These are phyloP conservation scores for Platanthera zijinensis DNA, from an alignment of 106 monocot species.

Conservation along the genomic window DNA sequence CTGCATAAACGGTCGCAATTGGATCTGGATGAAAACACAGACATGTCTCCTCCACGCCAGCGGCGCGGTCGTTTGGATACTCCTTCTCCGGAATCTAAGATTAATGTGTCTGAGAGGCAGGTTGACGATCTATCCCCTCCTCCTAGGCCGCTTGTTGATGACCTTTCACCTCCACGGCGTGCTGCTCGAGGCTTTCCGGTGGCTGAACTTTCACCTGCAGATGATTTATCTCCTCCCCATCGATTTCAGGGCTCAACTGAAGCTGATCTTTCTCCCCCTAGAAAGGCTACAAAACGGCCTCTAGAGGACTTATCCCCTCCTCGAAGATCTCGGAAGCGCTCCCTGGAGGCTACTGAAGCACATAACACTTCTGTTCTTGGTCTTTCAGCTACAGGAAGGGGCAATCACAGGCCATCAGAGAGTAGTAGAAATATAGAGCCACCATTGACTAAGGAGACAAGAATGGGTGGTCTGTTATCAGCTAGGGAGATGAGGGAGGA, in stretches of 20 bases:
- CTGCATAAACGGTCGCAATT: background rate
- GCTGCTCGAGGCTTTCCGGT: background rate
- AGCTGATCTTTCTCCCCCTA: slow-evolving; percentile 25
- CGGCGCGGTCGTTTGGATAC: slow-evolving; percentile 26
- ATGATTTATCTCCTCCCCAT: slow-evolving; percentile 3
- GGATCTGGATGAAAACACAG: background rate
- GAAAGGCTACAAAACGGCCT: slow-evolving; percentile 8
- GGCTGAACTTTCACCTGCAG: background rate
- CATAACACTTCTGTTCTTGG: background rate
- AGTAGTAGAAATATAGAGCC: slow-evolving; percentile 7
- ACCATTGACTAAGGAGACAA: slow-evolving; percentile 14
- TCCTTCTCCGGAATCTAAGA: slow-evolving; percentile 23
- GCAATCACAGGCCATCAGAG: background rate
- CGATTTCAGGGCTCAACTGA: background rate
- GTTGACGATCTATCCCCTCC: slow-evolving; percentile 39
- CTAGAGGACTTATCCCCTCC: slow-evolving; percentile 23
- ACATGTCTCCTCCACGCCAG: slow-evolving; percentile 32
- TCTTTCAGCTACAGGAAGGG: background rate
- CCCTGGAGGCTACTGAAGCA: background rate
- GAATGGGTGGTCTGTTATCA: slow-evolving; percentile 42
- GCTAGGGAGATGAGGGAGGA: slow-evolving; percentile 42
- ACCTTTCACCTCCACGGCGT: slow-evolving; percentile 15
- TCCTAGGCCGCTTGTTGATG: slow-evolving; percentile 19
- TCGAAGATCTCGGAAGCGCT: slow-evolving; percentile 10
- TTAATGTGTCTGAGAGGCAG: background rate